Evolutionary conservation across 148 eudicot genomes (phyloP).

Genomic region (Bassia scoparia): DNA sequence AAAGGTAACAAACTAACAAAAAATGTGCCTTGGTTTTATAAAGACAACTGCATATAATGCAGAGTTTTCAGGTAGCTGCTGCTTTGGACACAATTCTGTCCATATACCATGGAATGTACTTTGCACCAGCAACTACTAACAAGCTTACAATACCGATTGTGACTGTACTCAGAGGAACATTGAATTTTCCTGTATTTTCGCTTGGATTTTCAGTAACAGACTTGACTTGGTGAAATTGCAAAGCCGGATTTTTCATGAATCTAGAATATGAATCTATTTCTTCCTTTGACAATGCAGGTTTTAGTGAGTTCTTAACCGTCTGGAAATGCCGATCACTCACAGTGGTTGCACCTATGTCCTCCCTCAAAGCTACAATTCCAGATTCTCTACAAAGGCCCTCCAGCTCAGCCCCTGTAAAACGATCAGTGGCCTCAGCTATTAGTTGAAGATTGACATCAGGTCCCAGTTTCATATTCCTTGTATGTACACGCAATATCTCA

Average conservation of each 20-base stretch:
- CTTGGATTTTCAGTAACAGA: constrained; percentile 12
- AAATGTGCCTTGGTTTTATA: background rate
- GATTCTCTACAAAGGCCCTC: constrained; percentile 88
- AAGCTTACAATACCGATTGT: constrained; percentile 36
- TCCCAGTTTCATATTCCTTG: constrained; percentile 63
- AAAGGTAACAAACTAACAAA: background rate
- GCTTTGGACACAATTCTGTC: constrained; percentile 15
- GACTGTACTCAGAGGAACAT: constrained; percentile 29
- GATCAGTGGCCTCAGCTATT: constrained; percentile 80
- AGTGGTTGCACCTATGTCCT: constrained; percentile 69
- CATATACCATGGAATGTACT: constrained; percentile 28
- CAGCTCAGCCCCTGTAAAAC: constrained; percentile 89
- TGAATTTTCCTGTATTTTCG: constrained; percentile 13
- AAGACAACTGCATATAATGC: background rate
- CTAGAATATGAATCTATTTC: constrained; percentile 49
- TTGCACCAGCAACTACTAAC: constrained; percentile 34
- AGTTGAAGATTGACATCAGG: constrained; percentile 60
- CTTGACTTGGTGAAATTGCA: constrained; percentile 22
- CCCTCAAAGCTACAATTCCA: constrained; percentile 81
- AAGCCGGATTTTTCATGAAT: constrained; percentile 45
- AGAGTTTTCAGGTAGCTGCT: constrained; percentile 32
- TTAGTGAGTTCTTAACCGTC: constrained; percentile 49
- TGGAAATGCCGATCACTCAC: constrained; percentile 65
- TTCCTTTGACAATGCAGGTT: constrained; percentile 56
- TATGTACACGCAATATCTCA: constrained; percentile 79